Percentiles rank a stretch among this genome's conserved stretches.
phyloP scores from a whole-genome alignment of 805 yeast genomes.

The Starmerella tilneyi region DNA sequence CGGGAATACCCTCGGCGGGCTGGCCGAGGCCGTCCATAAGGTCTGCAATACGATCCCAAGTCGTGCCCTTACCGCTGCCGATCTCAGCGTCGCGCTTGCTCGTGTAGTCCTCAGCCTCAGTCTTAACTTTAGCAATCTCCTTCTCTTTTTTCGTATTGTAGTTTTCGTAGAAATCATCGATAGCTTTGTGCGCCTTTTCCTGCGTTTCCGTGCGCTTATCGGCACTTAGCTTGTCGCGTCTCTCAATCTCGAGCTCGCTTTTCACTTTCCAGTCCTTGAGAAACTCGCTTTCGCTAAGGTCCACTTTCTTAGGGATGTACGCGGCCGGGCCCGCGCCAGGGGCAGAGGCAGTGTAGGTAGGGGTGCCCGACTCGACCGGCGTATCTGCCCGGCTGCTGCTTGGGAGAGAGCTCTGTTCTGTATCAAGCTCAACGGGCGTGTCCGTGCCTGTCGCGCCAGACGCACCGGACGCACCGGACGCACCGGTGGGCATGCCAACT shows the following conservation, averaged over 20 bases:
- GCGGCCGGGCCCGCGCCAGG: conserved; percentile 24
- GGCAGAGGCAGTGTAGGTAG: conserved; percentile 27
- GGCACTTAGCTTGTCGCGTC: conserved; percentile 63
- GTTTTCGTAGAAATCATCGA: conserved; percentile 86
- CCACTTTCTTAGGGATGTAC: conserved; percentile 24
- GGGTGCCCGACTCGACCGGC: conserved; percentile 19
- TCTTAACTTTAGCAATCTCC: conserved; percentile 49
- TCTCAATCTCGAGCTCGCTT: conserved; percentile 63
- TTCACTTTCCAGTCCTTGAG: conserved; percentile 72
- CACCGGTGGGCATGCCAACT: conserved; percentile 23
- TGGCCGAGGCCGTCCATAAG: conserved; percentile 38
- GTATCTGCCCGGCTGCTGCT: conserved; percentile 18
- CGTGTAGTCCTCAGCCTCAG: conserved; percentile 61
- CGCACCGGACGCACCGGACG: conserved; percentile 9
- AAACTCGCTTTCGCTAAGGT: conserved; percentile 45
- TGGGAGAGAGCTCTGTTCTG: not conserved
- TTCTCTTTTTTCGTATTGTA: conserved; percentile 76
- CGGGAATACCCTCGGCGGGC: conserved; percentile 34
- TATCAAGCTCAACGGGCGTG: conserved; percentile 3
- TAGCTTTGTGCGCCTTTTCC: conserved; percentile 65
- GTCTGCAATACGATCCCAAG: conserved; percentile 53
- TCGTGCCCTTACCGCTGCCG: conserved; percentile 34
- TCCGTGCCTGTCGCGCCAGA: conserved; percentile 9
- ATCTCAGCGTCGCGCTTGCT: conserved; percentile 55
- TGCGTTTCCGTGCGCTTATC: conserved; percentile 56